These are phyloP conservation scores for Dactylonectria macrodidyma DNA, from an alignment of 2,329 filamentous ascomycete genomes.

Conservation along the genomic window DNA sequence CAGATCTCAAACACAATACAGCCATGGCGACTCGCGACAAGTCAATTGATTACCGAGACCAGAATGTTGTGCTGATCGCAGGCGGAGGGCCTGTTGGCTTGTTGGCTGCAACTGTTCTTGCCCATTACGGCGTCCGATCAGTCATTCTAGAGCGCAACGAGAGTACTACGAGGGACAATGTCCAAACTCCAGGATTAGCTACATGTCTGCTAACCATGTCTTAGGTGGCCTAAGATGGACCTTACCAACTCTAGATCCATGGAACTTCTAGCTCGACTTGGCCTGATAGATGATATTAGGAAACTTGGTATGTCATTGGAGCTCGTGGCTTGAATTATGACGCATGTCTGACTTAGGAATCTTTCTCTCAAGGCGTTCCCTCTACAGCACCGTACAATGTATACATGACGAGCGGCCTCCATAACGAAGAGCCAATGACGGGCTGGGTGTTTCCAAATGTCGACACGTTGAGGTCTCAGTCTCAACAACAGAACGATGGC, in stretches of 20 bases:
- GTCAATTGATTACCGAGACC: no score
- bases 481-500: slow-evolving; percentile 1
- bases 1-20: no score
- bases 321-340: no score
- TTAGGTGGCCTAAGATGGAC: background rate
- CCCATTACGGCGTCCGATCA: slow-evolving; percentile 4
- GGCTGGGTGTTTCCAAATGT: slow-evolving; percentile 7
- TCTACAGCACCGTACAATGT: background rate
- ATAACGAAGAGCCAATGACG: background rate
- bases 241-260: background rate
- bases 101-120: background rate
- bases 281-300: background rate
- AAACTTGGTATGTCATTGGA: background rate
- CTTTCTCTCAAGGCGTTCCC: background rate
- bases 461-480: background rate
- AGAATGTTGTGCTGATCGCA: background rate
- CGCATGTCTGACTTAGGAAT: no score
- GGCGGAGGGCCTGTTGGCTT: slow-evolving; percentile 7
- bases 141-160: slow-evolving; percentile 11
- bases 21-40: no score
- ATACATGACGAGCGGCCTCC: background rate
- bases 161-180: background rate
- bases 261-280: background rate
- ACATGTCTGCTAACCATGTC: no score
- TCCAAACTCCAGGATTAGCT: no score